Evolutionary conservation across 352 stramenopile species (phyloP).

Genomic region (Peronospora belbahrii): DNA sequence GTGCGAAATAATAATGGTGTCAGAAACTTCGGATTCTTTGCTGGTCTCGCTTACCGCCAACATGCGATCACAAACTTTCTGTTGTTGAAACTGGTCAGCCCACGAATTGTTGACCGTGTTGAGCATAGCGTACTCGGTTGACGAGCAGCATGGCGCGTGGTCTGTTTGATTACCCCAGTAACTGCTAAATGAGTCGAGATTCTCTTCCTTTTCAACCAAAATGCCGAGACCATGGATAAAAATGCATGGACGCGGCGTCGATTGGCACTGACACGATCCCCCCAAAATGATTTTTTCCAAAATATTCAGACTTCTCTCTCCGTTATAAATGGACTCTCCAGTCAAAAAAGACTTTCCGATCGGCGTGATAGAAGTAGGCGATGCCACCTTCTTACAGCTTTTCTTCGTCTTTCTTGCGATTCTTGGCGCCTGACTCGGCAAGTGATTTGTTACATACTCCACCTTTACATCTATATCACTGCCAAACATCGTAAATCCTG

Average conservation of each 20-base stretch:
- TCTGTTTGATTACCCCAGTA: slow-evolving; percentile 19
- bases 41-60: slow-evolving; percentile 19
- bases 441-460: slow-evolving; percentile 1
- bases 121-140: slow-evolving; percentile 22
- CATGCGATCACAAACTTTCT: slow-evolving; percentile 24
- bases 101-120: slow-evolving; percentile 29
- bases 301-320: not conserved
- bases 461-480: slow-evolving; percentile 11
- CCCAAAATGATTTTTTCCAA: not conserved
- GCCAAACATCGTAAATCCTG: slow-evolving; percentile 9
- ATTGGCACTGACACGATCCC: slow-evolving; percentile 9
- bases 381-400: not conserved
- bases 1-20: slow-evolving; percentile 19
- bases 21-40: slow-evolving; percentile 1
- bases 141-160: slow-evolving; percentile 14
- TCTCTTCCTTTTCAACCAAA: slow-evolving; percentile 1
- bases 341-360: slow-evolving; percentile 13
- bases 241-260: slow-evolving; percentile 7
- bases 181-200: not conserved
- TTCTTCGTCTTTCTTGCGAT: not conserved
- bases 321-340: not conserved
- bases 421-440: not conserved
- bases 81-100: slow-evolving; percentile 18
- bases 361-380: slow-evolving; percentile 3
- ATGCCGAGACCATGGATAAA: slow-evolving; percentile 33